phyloP scores from a whole-genome alignment of 257 asterid genomes.

The Echites panduratus region DNA sequence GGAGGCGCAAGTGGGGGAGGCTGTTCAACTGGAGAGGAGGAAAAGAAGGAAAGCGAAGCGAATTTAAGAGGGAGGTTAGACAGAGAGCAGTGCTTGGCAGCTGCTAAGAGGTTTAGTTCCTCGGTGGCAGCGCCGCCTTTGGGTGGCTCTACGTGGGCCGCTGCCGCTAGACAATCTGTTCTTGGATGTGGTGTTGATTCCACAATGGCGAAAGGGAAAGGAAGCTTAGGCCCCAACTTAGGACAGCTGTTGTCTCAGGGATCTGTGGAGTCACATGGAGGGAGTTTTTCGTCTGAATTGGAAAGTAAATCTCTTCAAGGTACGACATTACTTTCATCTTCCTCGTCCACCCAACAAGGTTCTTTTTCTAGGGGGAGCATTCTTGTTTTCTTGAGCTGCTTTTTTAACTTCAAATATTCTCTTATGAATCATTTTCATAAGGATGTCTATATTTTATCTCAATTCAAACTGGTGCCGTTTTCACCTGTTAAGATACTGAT shows the following conservation, averaged over 20 bases:
- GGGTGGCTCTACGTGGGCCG: conserved; percentile 28
- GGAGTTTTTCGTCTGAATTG: conserved; percentile 65
- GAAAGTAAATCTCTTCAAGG: conserved; percentile 69
- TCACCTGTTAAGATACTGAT: background rate
- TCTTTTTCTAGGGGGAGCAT: background rate
- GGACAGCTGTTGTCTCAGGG: conserved; percentile 42
- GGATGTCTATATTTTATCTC: background rate
- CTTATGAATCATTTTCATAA: background rate
- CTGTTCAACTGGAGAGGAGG: conserved; percentile 35
- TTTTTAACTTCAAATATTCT: background rate
- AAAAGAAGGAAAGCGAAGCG: conserved; percentile 55
- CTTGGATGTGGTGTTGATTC: conserved; percentile 35
- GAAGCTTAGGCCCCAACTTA: conserved; percentile 28
- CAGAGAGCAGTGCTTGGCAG: conserved; percentile 42
- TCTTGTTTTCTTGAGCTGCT: background rate
- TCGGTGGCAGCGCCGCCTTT: conserved; percentile 29
- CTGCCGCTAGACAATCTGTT: conserved; percentile 23
- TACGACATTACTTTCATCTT: conserved; percentile 21
- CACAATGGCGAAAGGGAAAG: conserved; percentile 46
- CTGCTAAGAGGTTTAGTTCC: conserved; percentile 37
- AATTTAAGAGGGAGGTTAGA: conserved; percentile 54
- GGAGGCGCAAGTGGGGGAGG: background rate
- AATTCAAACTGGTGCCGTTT: background rate
- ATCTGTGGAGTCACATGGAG: conserved; percentile 67
- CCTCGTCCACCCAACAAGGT: background rate